Evolutionary conservation across 1,284 basidiomycete species (phyloP).

Genomic region (Schizopora paradoxa): DNA sequence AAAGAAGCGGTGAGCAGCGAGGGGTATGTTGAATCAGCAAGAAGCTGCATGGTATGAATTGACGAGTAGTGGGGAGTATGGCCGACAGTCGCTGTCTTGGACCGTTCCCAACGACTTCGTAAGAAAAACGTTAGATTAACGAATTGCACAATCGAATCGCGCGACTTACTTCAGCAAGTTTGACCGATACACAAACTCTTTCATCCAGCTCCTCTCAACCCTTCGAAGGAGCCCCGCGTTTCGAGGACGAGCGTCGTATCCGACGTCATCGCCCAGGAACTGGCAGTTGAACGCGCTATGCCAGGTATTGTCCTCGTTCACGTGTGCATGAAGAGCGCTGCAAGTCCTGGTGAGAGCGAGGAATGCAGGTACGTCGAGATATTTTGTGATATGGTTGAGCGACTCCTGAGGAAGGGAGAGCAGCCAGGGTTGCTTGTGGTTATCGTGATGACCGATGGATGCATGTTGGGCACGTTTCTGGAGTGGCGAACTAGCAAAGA

Average conservation of each 20-base stretch:
- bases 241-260: constrained; percentile 42
- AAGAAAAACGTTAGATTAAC: constrained; percentile 6
- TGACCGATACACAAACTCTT: constrained; percentile 57
- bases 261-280: constrained; percentile 62
- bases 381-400: constrained; percentile 75
- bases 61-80: constrained; percentile 56
- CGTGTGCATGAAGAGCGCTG: constrained; percentile 53
- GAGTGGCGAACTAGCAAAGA: too few relatives aligned
- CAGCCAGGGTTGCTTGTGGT: too few relatives aligned
- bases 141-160: constrained; percentile 2
- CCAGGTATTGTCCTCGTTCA: constrained; percentile 81
- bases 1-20: constrained; percentile 63
- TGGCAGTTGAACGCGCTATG: constrained; percentile 71
- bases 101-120: constrained; percentile 66
- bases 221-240: constrained; percentile 50
- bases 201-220: constrained; percentile 57
- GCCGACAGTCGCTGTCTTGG: constrained; percentile 52
- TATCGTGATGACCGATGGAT: too few relatives aligned
- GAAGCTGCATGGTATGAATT: constrained; percentile 51
- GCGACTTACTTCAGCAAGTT: constrained; percentile 45
- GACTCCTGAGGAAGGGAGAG: constrained; percentile 65
- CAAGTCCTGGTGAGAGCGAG: constrained; percentile 53
- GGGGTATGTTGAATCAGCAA: constrained; percentile 36
- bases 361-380: constrained; percentile 64
- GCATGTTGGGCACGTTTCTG: too few relatives aligned